Evolutionary conservation across 192 early-diverging fungal species (phyloP), one percentile per base, ranked within the genome.

Genomic region (Linnemannia zychae): DNA sequence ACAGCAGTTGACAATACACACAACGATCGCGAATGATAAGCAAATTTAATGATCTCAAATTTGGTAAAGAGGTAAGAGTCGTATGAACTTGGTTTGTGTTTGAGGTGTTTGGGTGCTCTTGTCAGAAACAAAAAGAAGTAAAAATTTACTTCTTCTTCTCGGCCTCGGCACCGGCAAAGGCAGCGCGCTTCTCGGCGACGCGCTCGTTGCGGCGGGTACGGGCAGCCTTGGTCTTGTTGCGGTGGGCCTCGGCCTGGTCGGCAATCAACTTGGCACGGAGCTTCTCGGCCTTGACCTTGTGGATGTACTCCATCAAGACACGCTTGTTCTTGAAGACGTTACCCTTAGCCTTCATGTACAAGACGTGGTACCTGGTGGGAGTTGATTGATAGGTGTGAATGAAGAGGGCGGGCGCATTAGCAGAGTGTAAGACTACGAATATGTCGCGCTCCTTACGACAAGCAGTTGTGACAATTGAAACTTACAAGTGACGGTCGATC

Each of bases 301-400:
- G 97, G 90, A 99, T 99, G 91, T 95, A 96, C 91, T 99, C 98
- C 96, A 99, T 99, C 63, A 99, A 89, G 76, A 99, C 98, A 90
- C 98, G 95, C 95, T 99, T 99, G 96, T 98, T 99, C 95, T 99
- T 99, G 93, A 99, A 99, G 72, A 96, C 96, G 91, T 98, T 98
- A 98, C 98, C 98, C 96, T 99, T 99, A 76, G 96, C 93, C 94
- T 98, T 98, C 87, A 97, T 87, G 94, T 99, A 99, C 81, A 99
- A 92, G 81, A 91, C 89, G 92, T 97, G 98, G 94, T 98, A 94
- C 53, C 53, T 60, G 2, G 2, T 0, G n/a, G 24, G 24, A n/a
- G 53, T 28, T 24, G 7, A 28, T 0, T 22, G 28, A 28, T 1
- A 24, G 18, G 7, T 28, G 7, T 44, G 40, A 44, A 44, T 3